Base-by-base conservation (phyloP, 257 asterid species). In the Salvia splendens region DNA sequence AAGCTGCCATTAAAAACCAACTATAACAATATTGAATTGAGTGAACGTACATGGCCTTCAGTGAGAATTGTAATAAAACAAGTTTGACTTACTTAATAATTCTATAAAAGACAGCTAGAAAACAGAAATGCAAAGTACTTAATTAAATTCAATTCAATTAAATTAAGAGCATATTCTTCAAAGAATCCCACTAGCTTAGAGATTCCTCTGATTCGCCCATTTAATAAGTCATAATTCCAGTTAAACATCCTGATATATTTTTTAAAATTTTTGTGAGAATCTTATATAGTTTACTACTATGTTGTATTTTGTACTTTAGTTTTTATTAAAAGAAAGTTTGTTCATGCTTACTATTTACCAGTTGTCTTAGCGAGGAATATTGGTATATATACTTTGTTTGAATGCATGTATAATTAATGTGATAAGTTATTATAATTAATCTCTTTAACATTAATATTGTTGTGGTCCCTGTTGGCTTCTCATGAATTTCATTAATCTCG, bases 191-290 rank as follows among this genome's bases (percentile, higher is more conserved):
- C 52, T 17, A 65, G 65, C 61, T 1, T 41, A 10, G 47, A 77
- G 84, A 80, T 78, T 82, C 84, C 54, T 67, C 52, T 58, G 73
- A 78, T 82, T 75, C 77, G 49, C 67, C 64, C 57, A 52, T 55
- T 79, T 75, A 24, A 24, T 24, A 24, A 24, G 78, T 70, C 30
- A n/a, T 32, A 46, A 15, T 50, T 41, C 38, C 72, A 64, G 53
- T 64, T 51, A 61, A 38, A 38, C 42, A 38, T 38, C 42, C 61
- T 17, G 38, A 52, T 68, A 14, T n/a, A 40, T 70, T 20, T 55
- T 65, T 57, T 59, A 9, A 20, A 45, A 50, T 12, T 17, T 14
- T 20, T 0, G 30, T 28, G 15, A 50, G 69, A 48, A 75, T 41
- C 68, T 64, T 12, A 28, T 41, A 20, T 2, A 24, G 12, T 47